Evolutionary conservation across 116 monocot genomes (phyloP), one percentile per base, ranked within the genome.

Genomic region (Papilionanthe hybrid): DNA sequence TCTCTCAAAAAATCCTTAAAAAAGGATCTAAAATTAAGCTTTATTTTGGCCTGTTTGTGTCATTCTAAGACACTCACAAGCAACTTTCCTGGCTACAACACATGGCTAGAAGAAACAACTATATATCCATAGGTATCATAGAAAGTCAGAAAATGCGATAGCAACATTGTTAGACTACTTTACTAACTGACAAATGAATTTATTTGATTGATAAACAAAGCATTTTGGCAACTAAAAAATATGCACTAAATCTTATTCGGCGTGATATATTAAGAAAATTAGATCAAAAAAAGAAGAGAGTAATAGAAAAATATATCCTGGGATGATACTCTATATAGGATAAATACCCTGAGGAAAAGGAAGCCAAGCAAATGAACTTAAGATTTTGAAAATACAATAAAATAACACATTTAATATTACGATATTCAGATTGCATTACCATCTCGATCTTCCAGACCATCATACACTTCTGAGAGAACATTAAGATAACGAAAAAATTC

Each of bases 401-500:
- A 22, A 63, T 63, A 23, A 9, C 63, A 23, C 25, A 25, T 63
- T 63, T 7, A 23, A 12, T 63, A 23, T 25, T 29, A 13, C 11
- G 56, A 63, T 48, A 77, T 42, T 73, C 43, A 72, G 50, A 76
- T 23, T 75, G 63, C 9, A 32, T 75, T 92, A 97, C 97, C 94
- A 88, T 97, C 97, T 83, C 87, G 83, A 69, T 91, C 91, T 42
- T 97, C 94, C 78, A 97, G 79, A 72, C 80, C 88, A 44, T 89
- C 86, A 76, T 82, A 69, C 48, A 79, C 80, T 73, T 92, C 87
- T 15, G 85, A 77, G 47, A 97, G 85, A 55, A 88, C 56, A 63
- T 79, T 92, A 44, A 94, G 79, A 77, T 92, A 86, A 50, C 79
- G 88, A 68, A 97, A 97, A 78, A 97, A 94, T 2, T 91, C 97